A percentile compares a stretch with the other conserved stretches of the same genome.
These are phyloP conservation scores for Blastocystis sp. DNA, from an alignment of 352 stramenopile genomes.

Conservation along the genomic window DNA sequence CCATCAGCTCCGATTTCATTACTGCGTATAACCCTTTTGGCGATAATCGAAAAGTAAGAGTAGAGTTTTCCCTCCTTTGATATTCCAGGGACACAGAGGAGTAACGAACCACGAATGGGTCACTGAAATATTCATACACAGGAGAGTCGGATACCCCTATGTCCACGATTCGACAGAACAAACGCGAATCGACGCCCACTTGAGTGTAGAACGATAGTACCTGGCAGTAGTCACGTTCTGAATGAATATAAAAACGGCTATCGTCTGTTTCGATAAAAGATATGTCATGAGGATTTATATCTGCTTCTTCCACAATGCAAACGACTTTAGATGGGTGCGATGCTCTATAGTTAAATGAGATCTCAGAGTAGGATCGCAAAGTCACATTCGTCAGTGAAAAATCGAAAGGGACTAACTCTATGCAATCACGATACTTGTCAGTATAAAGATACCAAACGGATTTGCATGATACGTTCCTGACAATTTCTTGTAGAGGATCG, in stretches of 20 bases:
- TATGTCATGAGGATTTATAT: neutral
- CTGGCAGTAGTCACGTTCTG: neutral
- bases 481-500: neutral
- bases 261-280: neutral
- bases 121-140: neutral
- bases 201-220: neutral
- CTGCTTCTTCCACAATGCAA: neutral
- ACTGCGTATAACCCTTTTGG: neutral
- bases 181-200: neutral
- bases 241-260: conserved; percentile 37
- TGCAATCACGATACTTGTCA: neutral
- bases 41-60: neutral
- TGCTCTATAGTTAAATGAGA: neutral
- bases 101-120: neutral
- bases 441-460: neutral
- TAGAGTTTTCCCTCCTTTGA: neutral
- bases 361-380: neutral
- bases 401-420: conserved; percentile 21
- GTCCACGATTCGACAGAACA: conserved; percentile 8
- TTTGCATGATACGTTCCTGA: neutral
- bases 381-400: conserved; percentile 38
- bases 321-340: conserved; percentile 38
- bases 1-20: neutral
- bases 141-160: neutral
- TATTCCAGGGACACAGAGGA: neutral